Evolutionary conservation across 139 green algal species (phyloP), one percentile per base, ranked within the genome.

Genomic region (Raphidocelis subcapitata): DNA sequence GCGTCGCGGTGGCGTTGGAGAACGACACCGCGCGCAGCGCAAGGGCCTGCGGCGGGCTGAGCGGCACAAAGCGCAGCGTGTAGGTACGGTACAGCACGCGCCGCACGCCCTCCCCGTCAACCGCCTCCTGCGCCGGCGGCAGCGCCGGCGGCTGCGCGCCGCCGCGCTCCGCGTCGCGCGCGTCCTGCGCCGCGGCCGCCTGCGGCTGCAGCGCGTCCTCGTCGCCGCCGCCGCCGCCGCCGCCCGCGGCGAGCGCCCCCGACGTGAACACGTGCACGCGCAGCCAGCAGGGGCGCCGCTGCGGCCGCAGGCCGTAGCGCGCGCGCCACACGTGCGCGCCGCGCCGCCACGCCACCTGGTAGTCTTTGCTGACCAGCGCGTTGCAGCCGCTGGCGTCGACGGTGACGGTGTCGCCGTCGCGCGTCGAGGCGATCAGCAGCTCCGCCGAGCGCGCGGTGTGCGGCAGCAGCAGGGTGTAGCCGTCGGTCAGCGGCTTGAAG

Each of bases 251-350:
- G 10, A 5, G 12, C 54, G 5, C 24, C 54, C 12, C 54, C 24
- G 54, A 29, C 4, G 72, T 78, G 51, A 67, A 78, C 2, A 78
- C 72, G 32, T 67, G 54, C 36, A 78, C 63, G 10, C 72, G 46
- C 51, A 78, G 62, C 72, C 72, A 78, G 72, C 72, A 78, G 1
- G 72, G 51, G 21, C 21, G 62, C 15, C 61, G 37, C 54, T 78
- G 72, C 1, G 61, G 51, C 2, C 33, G 5, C 2, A 78, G 54
- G 1, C 32, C 23, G 37, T 67, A 72, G 26, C 37, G 16, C 52
- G 61, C 32, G 21, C 72, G 51, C 72, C 72, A 78, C 63, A 78
- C 67, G 26, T 24, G 72, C 72, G 66, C 33, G 23, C 29, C 16
- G 20, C 35, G 24, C 12, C 5, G 23, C 62, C 72, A 67, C 5